A percentile compares a stretch with the other conserved stretches of the same genome.
Evolutionary conservation across 2,329 filamentous ascomycete species (phyloP).

Genomic region (Fusarium tricinctum): DNA sequence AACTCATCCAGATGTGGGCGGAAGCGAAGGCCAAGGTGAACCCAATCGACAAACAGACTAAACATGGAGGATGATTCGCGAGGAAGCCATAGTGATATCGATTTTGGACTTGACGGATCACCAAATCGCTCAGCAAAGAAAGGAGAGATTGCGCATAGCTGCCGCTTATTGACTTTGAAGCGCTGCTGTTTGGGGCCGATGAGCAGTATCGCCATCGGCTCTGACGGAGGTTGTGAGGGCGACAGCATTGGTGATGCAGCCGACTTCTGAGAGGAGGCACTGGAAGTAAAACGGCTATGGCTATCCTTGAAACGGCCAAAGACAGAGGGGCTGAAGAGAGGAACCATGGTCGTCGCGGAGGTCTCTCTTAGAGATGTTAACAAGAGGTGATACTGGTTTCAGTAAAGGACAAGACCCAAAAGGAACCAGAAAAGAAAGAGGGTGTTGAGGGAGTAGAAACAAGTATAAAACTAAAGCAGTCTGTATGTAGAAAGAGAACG

Average conservation of each 20-base stretch:
- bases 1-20: conserved; percentile 60
- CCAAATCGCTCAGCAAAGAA: conserved; percentile 65
- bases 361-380: conserved; percentile 18
- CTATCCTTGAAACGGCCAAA: conserved; percentile 44
- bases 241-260: conserved; percentile 40
- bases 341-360: conserved; percentile 39
- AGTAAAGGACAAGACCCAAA: conserved; percentile 36
- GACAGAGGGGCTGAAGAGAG: conserved; percentile 44
- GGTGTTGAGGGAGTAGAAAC: conserved; percentile 37
- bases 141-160: conserved; percentile 61
- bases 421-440: conserved; percentile 32
- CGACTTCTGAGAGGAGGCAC: conserved; percentile 43
- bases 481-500: conserved; percentile 24
- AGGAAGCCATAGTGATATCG: conserved; percentile 58
- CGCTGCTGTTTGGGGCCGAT: conserved; percentile 59
- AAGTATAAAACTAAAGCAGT: conserved; percentile 31
- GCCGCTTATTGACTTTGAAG: conserved; percentile 60
- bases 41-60: conserved; percentile 66
- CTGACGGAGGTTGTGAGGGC: conserved; percentile 42
- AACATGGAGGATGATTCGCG: conserved; percentile 67
- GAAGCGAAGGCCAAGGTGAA: conserved; percentile 62
- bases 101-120: conserved; percentile 48
- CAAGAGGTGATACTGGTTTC: conserved; percentile 24
- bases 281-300: conserved; percentile 25
- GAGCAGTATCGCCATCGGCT: conserved; percentile 55